Base-by-base conservation (phyloP, 768 basidiomycete species). In the Hypholoma fasciculare region DNA sequence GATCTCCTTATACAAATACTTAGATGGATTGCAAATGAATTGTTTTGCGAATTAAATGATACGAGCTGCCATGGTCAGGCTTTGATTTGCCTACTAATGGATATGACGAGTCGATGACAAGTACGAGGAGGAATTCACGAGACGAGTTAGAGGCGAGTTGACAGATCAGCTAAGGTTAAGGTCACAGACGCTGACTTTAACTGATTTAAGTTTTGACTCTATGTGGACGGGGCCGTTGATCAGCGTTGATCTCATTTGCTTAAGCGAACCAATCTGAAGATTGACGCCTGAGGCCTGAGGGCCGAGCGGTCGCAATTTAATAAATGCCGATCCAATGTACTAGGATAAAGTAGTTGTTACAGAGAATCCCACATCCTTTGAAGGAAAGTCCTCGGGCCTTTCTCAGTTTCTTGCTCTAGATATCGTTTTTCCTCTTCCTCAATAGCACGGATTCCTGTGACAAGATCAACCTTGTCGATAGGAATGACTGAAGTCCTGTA, bases 401-500 rank as follows among this genome's bases (percentile, higher is more conserved):
- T 70, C 1, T 72, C 61, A 8, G 70, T 73, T 61, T 87, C 75
- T 52, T 77, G 72, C 23, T 71, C 76, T 58, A 82, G 59, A 62
- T 76, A 84, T 55, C 69, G 72, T 61, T 79, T 74, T 68, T 90
- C 86, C 64, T 86, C 87, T 46, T 86, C 84, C 61, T 88, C 81
- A 51, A 89, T 87, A 58, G 78, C 78, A 34, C 77, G 72, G 61
- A 85, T 76, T 16, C 85, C 86, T 8, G 81, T 81, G 39, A 84
- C 69, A 20, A 89, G 78, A 67, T 91, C 87, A 46, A 86, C 82
- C 54, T 84, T 75, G 36, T 75, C 71, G 4, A 77, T 67, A 13
- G 78, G 76, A 60, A 82, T 76, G 26, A 71, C 54, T 52, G 61
- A 72, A 8, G 79, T 78, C 46, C 61, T 70, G 55, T 71, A 73